Base-by-base conservation (phyloP, 2,329 filamentous ascomycete genomes). In the Septoria petroselini region DNA sequence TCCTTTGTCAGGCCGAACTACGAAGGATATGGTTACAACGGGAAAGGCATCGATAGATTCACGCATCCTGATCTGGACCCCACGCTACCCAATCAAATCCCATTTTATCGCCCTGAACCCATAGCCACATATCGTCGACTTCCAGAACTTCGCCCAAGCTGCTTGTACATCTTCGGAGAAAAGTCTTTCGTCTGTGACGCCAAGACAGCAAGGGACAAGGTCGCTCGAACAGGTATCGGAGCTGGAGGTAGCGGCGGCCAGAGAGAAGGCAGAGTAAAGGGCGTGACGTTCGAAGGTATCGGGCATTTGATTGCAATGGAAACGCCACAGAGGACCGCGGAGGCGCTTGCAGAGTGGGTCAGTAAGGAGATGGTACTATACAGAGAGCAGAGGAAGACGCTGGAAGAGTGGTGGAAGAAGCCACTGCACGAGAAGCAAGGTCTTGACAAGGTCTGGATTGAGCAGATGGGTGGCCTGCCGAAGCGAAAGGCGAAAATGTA, bases 291-390 rank as follows among this genome's bases (percentile, higher is more conserved):
- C 7, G 71, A 84, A 18, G 78, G 77, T 0, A 75, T 77, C 4
- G 89, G 91, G 0, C 91, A 96, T 68, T 68, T 95, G 34, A 80
- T 96, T 25, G 85, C 91, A 0, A 88, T 95, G 80, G 90, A 95
- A 69, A 78, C 79, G 4, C 41, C 46, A 12, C 15, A 33, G 14
- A 46, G 40, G 9, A 50, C 53, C 3, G 53, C 53, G 3, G 45
- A 43, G n/a, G 29, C 39, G 4, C 18, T 50, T 23, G 50, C 53
- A 2, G 50, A 47, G 19, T 55, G 53, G 53, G 19, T 55, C 11
- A 42, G 34, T 7, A 38, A 21, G 9, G 30, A 49, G 25, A 31
- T 55, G 15, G 46, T 30, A 37, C 19, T 35, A 1, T 53, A 40
- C 57, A 59, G 11, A 17, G 30, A 52, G 48, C 7, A 64, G 59